phyloP scores from a whole-genome alignment of 768 basidiomycete species.

The Lyophyllum shimeji region DNA sequence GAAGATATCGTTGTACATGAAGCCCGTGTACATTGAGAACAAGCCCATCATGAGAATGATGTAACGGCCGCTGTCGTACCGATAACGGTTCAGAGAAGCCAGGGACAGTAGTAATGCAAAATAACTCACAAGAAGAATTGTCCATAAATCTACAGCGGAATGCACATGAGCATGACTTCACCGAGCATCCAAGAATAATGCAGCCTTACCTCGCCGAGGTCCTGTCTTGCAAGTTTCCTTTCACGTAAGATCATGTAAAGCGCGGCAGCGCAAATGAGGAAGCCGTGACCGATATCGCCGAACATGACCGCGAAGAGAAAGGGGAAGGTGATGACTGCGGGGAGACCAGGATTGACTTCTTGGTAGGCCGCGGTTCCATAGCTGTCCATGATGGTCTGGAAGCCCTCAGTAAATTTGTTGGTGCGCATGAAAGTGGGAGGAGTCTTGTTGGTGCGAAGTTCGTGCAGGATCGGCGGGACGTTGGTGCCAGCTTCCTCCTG shows the following conservation, averaged over 20 bases:
- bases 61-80: conserved; percentile 80
- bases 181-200: background rate
- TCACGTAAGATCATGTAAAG: conserved; percentile 87
- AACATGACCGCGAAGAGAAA: conserved; percentile 99
- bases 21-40: conserved; percentile 94
- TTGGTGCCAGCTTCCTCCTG: conserved; percentile 91
- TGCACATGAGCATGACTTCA: background rate
- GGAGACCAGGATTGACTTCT: conserved; percentile 95
- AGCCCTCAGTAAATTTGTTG: conserved; percentile 95
- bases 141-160: conserved; percentile 62
- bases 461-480: conserved; percentile 89
- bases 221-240: conserved; percentile 68
- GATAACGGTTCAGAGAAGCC: conserved; percentile 7
- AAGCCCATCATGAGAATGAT: conserved; percentile 98
- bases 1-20: conserved; percentile 99
- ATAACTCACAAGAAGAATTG: conserved; percentile 89
- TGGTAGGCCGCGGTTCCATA: conserved; percentile 95
- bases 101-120: background rate
- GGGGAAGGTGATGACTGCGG: conserved; percentile 91
- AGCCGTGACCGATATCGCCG: conserved; percentile 96
- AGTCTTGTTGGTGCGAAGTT: conserved; percentile 83
- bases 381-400: conserved; percentile 97
- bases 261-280: conserved; percentile 76
- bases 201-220: conserved; percentile 68
- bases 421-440: conserved; percentile 95